These are phyloP conservation scores for Ogataea polymorpha DNA, from an alignment of 805 yeast genomes.

Conservation along the genomic window DNA sequence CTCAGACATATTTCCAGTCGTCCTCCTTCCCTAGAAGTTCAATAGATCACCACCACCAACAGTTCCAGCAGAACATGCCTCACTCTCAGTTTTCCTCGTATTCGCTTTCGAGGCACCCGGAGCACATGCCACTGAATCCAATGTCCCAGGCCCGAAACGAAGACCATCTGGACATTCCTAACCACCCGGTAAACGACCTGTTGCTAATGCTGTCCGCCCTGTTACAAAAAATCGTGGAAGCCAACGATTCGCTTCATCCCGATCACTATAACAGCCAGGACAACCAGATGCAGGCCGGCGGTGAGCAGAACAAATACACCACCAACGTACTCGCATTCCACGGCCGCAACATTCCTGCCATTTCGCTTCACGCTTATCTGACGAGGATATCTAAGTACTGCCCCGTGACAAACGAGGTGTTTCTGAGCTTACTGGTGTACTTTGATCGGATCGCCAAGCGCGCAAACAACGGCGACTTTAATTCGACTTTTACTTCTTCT, in stretches of 20 bases:
- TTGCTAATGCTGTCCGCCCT: constrained; percentile 82
- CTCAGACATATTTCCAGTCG: constrained; percentile 20
- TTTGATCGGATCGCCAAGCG: constrained; percentile 90
- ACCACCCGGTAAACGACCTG: constrained; percentile 76
- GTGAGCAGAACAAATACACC: constrained; percentile 44
- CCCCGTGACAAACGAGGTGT: constrained; percentile 98
- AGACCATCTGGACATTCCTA: constrained; percentile 71
- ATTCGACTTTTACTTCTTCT: constrained; percentile 19
- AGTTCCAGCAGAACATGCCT: constrained; percentile 6
- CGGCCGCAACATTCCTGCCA: constrained; percentile 96
- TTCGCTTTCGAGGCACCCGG: constrained; percentile 8
- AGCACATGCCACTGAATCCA: constrained; percentile 2
- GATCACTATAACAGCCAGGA: constrained; percentile 49
- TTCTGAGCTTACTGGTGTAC: constrained; percentile 82
- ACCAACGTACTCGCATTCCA: constrained; percentile 85
- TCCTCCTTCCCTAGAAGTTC: constrained; percentile 15
- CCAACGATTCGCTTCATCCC: constrained; percentile 81
- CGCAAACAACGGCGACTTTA: constrained; percentile 52
- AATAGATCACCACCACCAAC: constrained; percentile 11
- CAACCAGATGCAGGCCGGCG: constrained; percentile 13
- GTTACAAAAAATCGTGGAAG: constrained; percentile 81
- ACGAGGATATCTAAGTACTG: constrained; percentile 92
- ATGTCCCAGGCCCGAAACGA: constrained; percentile 10
- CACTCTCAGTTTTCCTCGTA: constrained; percentile 9
- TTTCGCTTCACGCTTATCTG: constrained; percentile 82